These are phyloP conservation scores for Phytophthora boehmeriae DNA, from an alignment of 352 stramenopile species.

Conservation along the genomic window DNA sequence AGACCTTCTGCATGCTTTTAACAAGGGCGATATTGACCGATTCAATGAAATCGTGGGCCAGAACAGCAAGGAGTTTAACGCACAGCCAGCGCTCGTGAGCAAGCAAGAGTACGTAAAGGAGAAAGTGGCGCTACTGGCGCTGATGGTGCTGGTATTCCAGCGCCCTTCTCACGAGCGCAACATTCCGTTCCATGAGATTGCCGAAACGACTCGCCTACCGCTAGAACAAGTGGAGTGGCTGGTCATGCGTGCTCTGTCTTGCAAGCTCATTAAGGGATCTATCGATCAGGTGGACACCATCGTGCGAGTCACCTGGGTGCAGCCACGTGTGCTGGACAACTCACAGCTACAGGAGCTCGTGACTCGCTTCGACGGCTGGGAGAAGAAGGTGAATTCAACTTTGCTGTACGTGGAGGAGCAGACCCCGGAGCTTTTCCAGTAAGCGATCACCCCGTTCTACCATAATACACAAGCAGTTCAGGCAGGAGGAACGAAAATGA, in stretches of 20 bases:
- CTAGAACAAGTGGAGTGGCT: constrained; percentile 97
- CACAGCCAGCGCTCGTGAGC: constrained; percentile 92
- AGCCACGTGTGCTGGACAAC: constrained; percentile 87
- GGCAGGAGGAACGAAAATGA: constrained; percentile 6
- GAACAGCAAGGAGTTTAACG: constrained; percentile 83
- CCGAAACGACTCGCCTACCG: constrained; percentile 82
- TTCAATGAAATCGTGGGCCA: constrained; percentile 90
- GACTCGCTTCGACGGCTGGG: constrained; percentile 69
- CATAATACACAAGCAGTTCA: neutral
- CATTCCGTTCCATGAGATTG: constrained; percentile 95
- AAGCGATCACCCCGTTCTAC: constrained; percentile 17
- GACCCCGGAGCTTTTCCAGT: constrained; percentile 88
- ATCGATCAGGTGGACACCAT: constrained; percentile 94
- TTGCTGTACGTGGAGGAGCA: constrained; percentile 88
- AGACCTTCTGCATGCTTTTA: constrained; percentile 94
- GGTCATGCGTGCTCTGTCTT: constrained; percentile 97
- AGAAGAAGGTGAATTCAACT: constrained; percentile 86
- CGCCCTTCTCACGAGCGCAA: constrained; percentile 92
- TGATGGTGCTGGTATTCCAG: constrained; percentile 98
- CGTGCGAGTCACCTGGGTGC: constrained; percentile 96
- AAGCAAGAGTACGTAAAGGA: constrained; percentile 96
- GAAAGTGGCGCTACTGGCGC: constrained; percentile 96
- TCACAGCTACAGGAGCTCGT: constrained; percentile 82
- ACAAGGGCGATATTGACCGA: constrained; percentile 94
- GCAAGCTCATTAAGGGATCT: constrained; percentile 95